Conservation (phyloP, 1,284 basidiomycete species). For the Ganoderma lingzhi region DNA sequence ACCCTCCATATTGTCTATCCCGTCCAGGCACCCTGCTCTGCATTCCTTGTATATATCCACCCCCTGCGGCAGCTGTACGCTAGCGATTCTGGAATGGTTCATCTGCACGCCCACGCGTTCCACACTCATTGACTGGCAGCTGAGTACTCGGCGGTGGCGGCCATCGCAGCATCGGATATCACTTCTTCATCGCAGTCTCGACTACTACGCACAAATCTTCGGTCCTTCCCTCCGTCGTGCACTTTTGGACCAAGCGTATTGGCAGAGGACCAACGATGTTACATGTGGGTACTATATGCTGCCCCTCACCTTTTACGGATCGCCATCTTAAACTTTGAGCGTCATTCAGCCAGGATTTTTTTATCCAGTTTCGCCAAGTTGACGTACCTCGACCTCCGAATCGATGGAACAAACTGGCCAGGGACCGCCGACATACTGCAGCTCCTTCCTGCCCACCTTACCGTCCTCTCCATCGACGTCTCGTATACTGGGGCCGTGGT, state of each 20-base stretch:
- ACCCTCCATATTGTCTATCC: neutral
- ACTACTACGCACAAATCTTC: neutral
- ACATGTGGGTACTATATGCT: neutral
- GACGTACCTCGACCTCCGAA: neutral
- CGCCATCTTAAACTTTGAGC: neutral
- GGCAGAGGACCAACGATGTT: neutral
- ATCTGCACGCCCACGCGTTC: neutral
- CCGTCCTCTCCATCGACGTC: neutral
- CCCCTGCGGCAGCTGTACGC: neutral
- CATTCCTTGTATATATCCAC: neutral
- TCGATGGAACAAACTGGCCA: neutral
- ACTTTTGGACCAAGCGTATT: neutral
- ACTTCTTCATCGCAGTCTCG: neutral
- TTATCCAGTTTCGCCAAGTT: neutral
- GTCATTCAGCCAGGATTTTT: neutral
- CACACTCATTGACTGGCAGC: neutral
- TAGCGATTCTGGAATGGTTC: neutral
- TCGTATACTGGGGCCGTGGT: neutral
- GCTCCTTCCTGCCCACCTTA: neutral
- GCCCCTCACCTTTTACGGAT: neutral
- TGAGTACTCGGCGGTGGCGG: neutral
- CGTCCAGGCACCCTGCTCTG: neutral
- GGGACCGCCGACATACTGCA: neutral
- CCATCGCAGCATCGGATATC: neutral
- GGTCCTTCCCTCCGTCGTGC: neutral